These are phyloP conservation scores for Reutealis trisperma DNA, from an alignment of 345 rosid genomes.

Conservation along the genomic window DNA sequence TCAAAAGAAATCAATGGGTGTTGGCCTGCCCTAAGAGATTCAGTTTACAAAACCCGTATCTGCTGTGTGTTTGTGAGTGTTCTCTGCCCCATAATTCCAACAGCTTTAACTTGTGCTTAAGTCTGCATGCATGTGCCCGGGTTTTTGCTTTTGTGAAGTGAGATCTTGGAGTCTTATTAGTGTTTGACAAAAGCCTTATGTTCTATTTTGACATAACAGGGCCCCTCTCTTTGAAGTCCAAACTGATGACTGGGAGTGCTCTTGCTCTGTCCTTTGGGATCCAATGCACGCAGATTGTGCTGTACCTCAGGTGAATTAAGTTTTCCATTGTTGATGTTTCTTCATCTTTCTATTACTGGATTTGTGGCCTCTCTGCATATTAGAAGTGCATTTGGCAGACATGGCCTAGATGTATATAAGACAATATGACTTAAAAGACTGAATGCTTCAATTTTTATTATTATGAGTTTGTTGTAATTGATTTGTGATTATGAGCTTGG, in stretches of 20 bases:
- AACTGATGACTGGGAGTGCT: conserved; percentile 94
- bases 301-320: conserved; percentile 69
- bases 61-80: too few relatives aligned
- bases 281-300: conserved; percentile 89
- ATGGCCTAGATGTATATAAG: not conserved
- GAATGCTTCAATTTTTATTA: not conserved
- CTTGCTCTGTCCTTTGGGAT: conserved; percentile 79
- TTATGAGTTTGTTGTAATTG: not conserved
- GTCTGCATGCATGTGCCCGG: not conserved
- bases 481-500: not conserved
- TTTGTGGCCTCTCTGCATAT: not conserved
- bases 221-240: conserved; percentile 92
- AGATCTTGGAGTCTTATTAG: not conserved
- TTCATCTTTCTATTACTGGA: not conserved
- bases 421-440: not conserved
- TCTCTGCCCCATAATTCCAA: too few relatives aligned
- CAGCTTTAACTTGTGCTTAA: not conserved
- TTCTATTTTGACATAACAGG: conserved; percentile 43
- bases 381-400: not conserved
- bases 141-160: not conserved
- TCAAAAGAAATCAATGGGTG: too few relatives aligned
- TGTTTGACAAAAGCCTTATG: conserved; percentile 3
- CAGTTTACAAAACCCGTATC: too few relatives aligned
- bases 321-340: not conserved
- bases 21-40: too few relatives aligned